Evolutionary conservation across 495 filamentous ascomycete genomes (phyloP).

Genomic region (Hyphodiscus hymeniophilus): DNA sequence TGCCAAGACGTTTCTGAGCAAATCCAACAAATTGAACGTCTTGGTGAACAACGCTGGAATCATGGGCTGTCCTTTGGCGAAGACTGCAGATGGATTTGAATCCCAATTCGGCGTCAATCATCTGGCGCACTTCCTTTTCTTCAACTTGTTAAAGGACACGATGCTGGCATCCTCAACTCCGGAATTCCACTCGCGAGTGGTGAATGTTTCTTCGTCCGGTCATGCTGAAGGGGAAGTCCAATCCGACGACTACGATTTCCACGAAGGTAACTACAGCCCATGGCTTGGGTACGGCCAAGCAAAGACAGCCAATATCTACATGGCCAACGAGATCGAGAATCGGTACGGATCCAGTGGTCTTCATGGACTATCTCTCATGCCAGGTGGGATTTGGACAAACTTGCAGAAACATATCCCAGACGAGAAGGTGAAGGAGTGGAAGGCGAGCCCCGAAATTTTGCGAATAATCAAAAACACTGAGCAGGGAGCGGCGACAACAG

Average conservation of each 20-base stretch:
- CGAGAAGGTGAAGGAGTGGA: too few relatives aligned
- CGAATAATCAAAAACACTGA: slow-evolving; percentile 25
- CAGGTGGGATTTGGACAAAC: slow-evolving; percentile 1
- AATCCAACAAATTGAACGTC: slow-evolving; percentile 31
- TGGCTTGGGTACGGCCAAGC: slow-evolving; percentile 37
- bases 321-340: slow-evolving; percentile 34
- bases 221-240: slow-evolving; percentile 31
- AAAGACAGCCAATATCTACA: slow-evolving; percentile 43
- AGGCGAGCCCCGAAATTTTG: too few relatives aligned
- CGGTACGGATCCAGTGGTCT: slow-evolving; percentile 18
- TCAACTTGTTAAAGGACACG: slow-evolving; percentile 49
- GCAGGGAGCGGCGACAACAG: slow-evolving; percentile 36
- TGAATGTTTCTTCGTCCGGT: slow-evolving; percentile 29
- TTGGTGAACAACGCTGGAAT: slow-evolving; percentile 55
- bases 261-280: slow-evolving; percentile 24
- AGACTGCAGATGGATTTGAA: slow-evolving; percentile 55
- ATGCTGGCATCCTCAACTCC: slow-evolving; percentile 40
- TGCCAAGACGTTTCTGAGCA: slow-evolving; percentile 18
- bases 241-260: slow-evolving; percentile 32
- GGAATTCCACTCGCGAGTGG: slow-evolving; percentile 24
- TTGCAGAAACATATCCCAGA: neutral
- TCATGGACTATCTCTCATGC: slow-evolving; percentile 2
- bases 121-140: slow-evolving; percentile 58
- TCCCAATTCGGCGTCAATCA: slow-evolving; percentile 64
- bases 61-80: slow-evolving; percentile 36